These are phyloP conservation scores for Wickerhamomyces sp. DNA, from an alignment of 1,139 yeast genomes.

Conservation along the genomic window DNA sequence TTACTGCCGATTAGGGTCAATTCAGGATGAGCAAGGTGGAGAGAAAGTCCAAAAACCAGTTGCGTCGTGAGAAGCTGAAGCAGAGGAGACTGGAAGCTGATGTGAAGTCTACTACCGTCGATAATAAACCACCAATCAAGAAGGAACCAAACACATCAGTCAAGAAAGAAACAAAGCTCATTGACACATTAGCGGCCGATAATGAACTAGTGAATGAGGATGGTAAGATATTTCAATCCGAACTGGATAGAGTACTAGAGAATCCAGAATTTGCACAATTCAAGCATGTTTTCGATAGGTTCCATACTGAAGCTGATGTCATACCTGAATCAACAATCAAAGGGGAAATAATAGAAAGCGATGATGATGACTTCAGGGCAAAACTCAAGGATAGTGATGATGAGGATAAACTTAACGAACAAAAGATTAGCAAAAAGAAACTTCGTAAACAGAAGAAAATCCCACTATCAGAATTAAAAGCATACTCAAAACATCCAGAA, in stretches of 20 bases:
- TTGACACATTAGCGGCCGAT: background rate
- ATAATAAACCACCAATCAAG: background rate
- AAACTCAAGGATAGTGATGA: slow-evolving; percentile 21
- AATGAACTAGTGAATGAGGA: background rate
- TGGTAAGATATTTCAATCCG: slow-evolving; percentile 20
- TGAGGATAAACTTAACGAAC: slow-evolving; percentile 12
- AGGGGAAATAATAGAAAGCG: slow-evolving; percentile 31
- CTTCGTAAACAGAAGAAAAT: slow-evolving; percentile 47
- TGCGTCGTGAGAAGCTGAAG: slow-evolving; percentile 58
- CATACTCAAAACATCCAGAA: slow-evolving; percentile 56
- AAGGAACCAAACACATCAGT: background rate
- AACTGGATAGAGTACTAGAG: slow-evolving; percentile 25
- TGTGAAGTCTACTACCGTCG: background rate
- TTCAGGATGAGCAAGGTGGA: slow-evolving; percentile 5
- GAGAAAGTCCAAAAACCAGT: slow-evolving; percentile 50
- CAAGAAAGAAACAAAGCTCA: background rate
- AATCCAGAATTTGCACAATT: slow-evolving; percentile 40
- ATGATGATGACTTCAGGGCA: slow-evolving; percentile 28
- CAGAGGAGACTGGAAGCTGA: slow-evolving; percentile 32
- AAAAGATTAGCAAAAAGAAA: slow-evolving; percentile 36
- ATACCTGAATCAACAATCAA: slow-evolving; percentile 16
- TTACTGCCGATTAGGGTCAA: too few relatives aligned
- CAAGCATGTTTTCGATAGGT: slow-evolving; percentile 38
- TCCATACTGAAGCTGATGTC: slow-evolving; percentile 26
- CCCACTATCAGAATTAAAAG: slow-evolving; percentile 63